A percentile compares a stretch with the other conserved stretches of the same genome.
phyloP scores from a whole-genome alignment of 2,329 filamentous ascomycete species.

The Phialophora tarda region DNA sequence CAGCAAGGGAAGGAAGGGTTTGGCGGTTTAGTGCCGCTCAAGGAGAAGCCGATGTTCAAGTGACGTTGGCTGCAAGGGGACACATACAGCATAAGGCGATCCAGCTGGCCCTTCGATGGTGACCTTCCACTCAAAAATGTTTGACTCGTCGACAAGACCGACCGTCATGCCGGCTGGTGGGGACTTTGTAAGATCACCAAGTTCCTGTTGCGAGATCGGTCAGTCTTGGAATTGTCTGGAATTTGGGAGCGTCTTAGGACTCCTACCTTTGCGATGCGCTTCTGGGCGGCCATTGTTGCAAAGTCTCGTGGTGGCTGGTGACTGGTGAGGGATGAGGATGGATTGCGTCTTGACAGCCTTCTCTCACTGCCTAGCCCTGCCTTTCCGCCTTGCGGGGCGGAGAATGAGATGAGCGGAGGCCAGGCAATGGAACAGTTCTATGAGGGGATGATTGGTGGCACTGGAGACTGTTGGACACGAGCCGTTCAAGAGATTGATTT shows the following conservation, averaged over 20 bases:
- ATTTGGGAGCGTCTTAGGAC: neutral
- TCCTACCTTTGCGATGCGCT: conserved; percentile 55
- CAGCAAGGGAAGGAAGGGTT: neutral
- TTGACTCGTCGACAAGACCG: conserved; percentile 64
- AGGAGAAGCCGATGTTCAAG: conserved; percentile 5
- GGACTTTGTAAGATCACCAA: conserved; percentile 61
- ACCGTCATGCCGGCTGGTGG: conserved; percentile 65
- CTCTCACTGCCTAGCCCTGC: conserved; percentile 15
- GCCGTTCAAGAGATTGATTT: neutral
- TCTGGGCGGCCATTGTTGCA: conserved; percentile 44
- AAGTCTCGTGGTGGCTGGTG: neutral
- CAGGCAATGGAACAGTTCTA: conserved; percentile 10
- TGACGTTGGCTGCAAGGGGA: neutral
- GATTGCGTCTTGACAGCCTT: neutral
- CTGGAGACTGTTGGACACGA: neutral
- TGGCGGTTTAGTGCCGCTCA: conserved; percentile 13
- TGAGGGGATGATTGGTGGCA: neutral
- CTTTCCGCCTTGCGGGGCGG: conserved; percentile 3
- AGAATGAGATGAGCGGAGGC: conserved; percentile 3
- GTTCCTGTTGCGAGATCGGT: conserved; percentile 56
- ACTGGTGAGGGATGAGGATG: neutral
- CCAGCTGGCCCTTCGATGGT: conserved; percentile 68
- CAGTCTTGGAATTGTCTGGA: neutral
- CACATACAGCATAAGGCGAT: conserved; percentile 67
- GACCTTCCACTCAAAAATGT: conserved; percentile 72